A percentile compares a stretch with the other conserved stretches of the same genome.
Conservation (phyloP, 2,329 filamentous ascomycete species). For the Amauroascus niger region DNA sequence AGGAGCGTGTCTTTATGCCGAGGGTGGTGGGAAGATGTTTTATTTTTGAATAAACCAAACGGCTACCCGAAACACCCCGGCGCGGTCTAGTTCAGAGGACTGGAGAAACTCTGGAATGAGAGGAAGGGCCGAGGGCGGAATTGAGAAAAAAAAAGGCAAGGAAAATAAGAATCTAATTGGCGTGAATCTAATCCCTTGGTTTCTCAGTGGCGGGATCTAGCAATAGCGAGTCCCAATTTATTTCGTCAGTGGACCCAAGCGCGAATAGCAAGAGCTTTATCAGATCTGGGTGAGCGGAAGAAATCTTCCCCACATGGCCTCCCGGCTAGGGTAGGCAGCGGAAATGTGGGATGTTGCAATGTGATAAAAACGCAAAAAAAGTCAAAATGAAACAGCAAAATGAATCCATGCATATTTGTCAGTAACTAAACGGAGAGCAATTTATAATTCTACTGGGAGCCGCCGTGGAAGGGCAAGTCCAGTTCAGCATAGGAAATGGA, state of each 20-base stretch:
- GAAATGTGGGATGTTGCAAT: slow-evolving; percentile 9
- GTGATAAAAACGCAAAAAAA: slow-evolving; percentile 1
- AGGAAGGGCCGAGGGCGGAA: background rate
- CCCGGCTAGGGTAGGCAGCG: slow-evolving; percentile 10
- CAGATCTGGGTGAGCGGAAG: slow-evolving; percentile 12
- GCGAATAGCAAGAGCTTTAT: background rate
- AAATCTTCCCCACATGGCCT: slow-evolving; percentile 10
- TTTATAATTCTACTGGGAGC: background rate
- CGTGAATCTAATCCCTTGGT: background rate
- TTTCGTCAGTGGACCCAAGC: background rate
- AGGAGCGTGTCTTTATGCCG: background rate
- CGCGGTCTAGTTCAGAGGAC: background rate
- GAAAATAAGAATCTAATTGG: slow-evolving; percentile 4
- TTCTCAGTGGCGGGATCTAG: slow-evolving; percentile 8
- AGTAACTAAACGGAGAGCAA: background rate
- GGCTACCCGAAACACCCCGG: slow-evolving; percentile 7
- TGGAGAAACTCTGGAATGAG: background rate
- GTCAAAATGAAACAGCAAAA: slow-evolving; percentile 6
- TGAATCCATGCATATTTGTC: background rate
- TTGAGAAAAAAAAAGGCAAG: background rate
- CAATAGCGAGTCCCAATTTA: slow-evolving; percentile 1
- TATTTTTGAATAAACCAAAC: slow-evolving; percentile 4
- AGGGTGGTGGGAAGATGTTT: slow-evolving; percentile 3
- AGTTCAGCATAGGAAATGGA: background rate
- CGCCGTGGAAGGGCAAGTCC: background rate